A percentile compares a stretch with the other conserved stretches of the same genome.
Conservation (phyloP, 2,329 filamentous ascomycete genomes). For the Fonsecaea multimorphosa region DNA sequence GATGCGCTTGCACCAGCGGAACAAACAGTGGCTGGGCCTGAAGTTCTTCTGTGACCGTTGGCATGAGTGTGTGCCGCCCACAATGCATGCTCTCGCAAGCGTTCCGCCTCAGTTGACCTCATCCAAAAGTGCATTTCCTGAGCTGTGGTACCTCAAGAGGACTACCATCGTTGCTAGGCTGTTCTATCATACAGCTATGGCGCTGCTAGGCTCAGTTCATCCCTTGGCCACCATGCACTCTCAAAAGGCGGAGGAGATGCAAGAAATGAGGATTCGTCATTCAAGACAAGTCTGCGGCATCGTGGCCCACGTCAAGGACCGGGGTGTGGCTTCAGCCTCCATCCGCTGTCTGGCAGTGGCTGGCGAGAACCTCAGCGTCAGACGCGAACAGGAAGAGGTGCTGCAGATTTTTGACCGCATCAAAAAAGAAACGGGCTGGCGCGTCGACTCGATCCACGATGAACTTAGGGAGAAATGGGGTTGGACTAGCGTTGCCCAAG, state of each 20-base stretch:
- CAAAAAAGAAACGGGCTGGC: conserved; percentile 77
- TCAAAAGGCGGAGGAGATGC: conserved; percentile 69
- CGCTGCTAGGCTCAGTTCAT: conserved; percentile 79
- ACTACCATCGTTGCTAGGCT: conserved; percentile 80
- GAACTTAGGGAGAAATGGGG: conserved; percentile 80
- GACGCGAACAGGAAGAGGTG: conserved; percentile 79
- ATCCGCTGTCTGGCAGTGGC: conserved; percentile 80
- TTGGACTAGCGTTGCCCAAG: conserved; percentile 61
- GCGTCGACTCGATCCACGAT: conserved; percentile 71
- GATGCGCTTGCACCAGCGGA: conserved; percentile 66
- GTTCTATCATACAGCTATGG: conserved; percentile 87
- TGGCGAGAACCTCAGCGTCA: conserved; percentile 71
- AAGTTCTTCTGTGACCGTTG: conserved; percentile 83
- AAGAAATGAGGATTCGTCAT: conserved; percentile 72
- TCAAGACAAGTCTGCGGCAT: conserved; percentile 89
- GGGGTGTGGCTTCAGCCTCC: conserved; percentile 77
- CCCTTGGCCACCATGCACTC: conserved; percentile 64
- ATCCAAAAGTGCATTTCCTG: conserved; percentile 78
- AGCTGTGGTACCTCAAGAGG: conserved; percentile 87
- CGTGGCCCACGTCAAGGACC: conserved; percentile 80
- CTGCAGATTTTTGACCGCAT: conserved; percentile 77
- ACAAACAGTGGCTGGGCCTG: conserved; percentile 78
- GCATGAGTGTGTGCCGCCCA: conserved; percentile 77
- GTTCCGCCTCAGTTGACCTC: conserved; percentile 70
- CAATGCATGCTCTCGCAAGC: conserved; percentile 86